Evolutionary conservation across 257 asterid genomes (phyloP), one percentile per base, ranked within the genome.

Genomic region (Capsicum rhomboideum): DNA sequence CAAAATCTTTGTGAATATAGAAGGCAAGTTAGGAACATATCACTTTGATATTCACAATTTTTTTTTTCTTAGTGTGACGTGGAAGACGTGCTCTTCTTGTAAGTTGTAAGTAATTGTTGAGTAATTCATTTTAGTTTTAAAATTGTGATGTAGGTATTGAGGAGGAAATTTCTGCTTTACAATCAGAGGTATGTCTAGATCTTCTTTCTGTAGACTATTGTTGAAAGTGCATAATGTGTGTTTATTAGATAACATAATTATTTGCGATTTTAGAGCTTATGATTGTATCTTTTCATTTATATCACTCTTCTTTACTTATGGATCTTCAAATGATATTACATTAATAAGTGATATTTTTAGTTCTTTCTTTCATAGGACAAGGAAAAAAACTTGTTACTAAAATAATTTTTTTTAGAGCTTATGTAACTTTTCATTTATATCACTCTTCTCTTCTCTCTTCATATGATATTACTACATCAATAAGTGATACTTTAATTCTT

Each of bases 341-440:
- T 21, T 21, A 46, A 0, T 2, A 21, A 64, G 69, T 40, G 74
- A 63, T 83, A 82, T n/a, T 34, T 59, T 14, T 50, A 69, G 54
- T 31, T 83, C 21, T 29, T 72, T 75, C 37, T 82, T 85, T n/a
- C n/a, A n/a, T n/a, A 82, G 83, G 87, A 83, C 95, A 96, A 98
- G 99, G 94, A 87, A 96, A 92, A 88, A 91, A 87, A 89, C 99
- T 96, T 82, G 97, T 94, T 69, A 95, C 97, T 67, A 98, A 96
- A 91, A 96, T 96, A 59, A 96, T n/a, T n/a, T n/a, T n/a, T n/a
- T n/a, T n/a, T n/a, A 96, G 89, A 96, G 10, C 81, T 74, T 49
- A 29, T 23, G 16, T 49, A 34, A 6, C 61, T 16, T 26, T 44
- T 46, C 23, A 54, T 3, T 7, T 49, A 23, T 46, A 74, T 46